Base-by-base conservation (phyloP, 2,329 filamentous ascomycete species). In the Neocucurbitaria cava region DNA sequence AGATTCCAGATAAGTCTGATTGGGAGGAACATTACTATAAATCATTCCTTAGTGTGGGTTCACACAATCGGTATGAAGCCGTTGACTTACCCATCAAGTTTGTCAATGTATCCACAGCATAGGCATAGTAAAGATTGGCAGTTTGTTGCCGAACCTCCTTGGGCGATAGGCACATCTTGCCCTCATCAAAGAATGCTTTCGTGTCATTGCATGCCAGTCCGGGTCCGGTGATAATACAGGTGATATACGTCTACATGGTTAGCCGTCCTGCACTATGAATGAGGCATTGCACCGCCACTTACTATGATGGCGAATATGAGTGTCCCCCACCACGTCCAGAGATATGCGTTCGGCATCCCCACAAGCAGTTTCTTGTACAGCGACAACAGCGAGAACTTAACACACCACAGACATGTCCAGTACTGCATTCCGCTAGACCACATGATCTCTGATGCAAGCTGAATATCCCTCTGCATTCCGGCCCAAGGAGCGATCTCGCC, bases 361-460 rank as follows among this genome's bases (percentile, higher is more conserved):
- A 53, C 56, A 45, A 78, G 61, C 15, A 79, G 57, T 20, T 72
- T 68, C 40, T 73, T 74, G 58, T 78, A 79, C 40, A 79, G 66
- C 15, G 72, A 66, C 45, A 79, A 62, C 30, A 79, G 62, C 5
- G 72, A 74, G 20, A 77, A 69, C 54, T 80, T 79, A 46, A 78
- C 72, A 31, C 73, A 65, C 75, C 75, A 79, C 5, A 79, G 66
- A 17, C 70, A 71, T 6, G 71, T 55, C 75, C 76, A 79, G 45
- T 77, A 72, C 20, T 75, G 64, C 40, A 77, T 69, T 4, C 71
- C 73, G 17, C 72, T 74, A 9, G 72, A 69, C 52, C 77, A 78
- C 59, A 79, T 77, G 18, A 77, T 64, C 45, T 73, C 73, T 18
- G 74, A 68, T 46, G 76, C 64, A 23, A 64, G 53, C 0, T 68